phyloP scores from a whole-genome alignment of 2,329 filamentous ascomycete genomes.

The Ophiognomonia clavigignenti-juglandacearum region DNA sequence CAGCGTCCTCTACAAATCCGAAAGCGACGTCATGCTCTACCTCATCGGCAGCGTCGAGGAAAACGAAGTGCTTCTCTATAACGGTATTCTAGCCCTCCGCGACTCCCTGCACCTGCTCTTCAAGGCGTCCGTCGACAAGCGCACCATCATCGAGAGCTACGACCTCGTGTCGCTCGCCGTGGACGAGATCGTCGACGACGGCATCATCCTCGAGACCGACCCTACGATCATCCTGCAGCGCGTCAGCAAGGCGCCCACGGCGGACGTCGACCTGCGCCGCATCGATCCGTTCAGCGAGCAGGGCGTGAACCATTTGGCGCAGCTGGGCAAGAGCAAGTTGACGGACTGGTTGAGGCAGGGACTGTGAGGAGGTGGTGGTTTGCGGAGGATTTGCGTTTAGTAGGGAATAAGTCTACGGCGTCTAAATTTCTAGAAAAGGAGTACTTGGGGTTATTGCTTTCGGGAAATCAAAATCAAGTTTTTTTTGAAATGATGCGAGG shows the following conservation, averaged over 20 bases:
- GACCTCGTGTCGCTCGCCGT: conserved; percentile 90
- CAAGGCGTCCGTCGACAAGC: conserved; percentile 97
- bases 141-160: conserved; percentile 98
- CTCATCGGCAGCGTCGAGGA: conserved; percentile 88
- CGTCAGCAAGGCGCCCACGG: conserved; percentile 85
- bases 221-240: conserved; percentile 88
- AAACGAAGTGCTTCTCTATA: conserved; percentile 96
- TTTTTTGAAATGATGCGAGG: conserved; percentile 3
- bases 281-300: conserved; percentile 89
- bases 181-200: conserved; percentile 92
- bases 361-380: conserved; percentile 46
- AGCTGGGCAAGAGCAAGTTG: conserved; percentile 88
- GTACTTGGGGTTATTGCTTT: conserved; percentile 15
- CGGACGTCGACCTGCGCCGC: conserved; percentile 87
- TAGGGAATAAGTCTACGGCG: conserved; percentile 6
- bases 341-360: conserved; percentile 88
- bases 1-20: conserved; percentile 87
- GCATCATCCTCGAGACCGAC: conserved; percentile 95
- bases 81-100: conserved; percentile 83
- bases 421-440: conserved; percentile 17
- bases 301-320: conserved; percentile 87
- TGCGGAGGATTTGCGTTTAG: not conserved
- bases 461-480: conserved; percentile 8
- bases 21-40: conserved; percentile 95
- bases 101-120: conserved; percentile 88